These are phyloP conservation scores for Cutaneotrichosporon dermatis DNA, from an alignment of 1,284 basidiomycete species.

Conservation along the genomic window DNA sequence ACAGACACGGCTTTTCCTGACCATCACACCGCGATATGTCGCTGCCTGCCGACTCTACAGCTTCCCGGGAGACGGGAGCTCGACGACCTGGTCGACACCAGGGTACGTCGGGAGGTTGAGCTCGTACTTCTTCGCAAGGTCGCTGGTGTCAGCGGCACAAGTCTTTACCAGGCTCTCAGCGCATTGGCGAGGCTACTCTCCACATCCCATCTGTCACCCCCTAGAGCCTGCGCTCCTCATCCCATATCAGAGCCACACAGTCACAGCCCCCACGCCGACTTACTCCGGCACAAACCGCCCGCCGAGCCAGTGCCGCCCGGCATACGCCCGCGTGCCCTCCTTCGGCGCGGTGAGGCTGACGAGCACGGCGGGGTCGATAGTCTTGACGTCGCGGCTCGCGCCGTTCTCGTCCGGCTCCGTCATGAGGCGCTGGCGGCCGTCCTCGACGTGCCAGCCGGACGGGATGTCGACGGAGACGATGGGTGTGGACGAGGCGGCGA, in stretches of 20 bases:
- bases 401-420: conserved; percentile 42
- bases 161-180: conserved; percentile 28
- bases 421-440: conserved; percentile 35
- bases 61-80: conserved; percentile 47
- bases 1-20: no score
- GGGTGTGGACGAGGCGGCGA: conserved; percentile 64
- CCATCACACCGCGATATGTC: no score
- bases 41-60: neutral
- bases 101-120: conserved; percentile 74
- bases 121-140: conserved; percentile 64
- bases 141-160: conserved; percentile 38
- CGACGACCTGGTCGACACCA: conserved; percentile 73
- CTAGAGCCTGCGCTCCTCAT: no score
- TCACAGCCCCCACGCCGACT: no score
- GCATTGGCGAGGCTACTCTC: no score
- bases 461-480: conserved; percentile 94
- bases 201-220: no score
- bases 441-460: conserved; percentile 81
- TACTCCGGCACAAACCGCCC: conserved; percentile 87
- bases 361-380: conserved; percentile 70
- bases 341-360: conserved; percentile 93
- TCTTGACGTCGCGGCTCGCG: conserved; percentile 35
- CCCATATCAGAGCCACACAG: no score
- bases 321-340: conserved; percentile 70
- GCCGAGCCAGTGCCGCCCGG: conserved; percentile 81